A percentile compares a stretch with the other conserved stretches of the same genome.
These are phyloP conservation scores for Coemansia sp. DNA, from an alignment of 192 early-diverging fungal species.

Conservation along the genomic window DNA sequence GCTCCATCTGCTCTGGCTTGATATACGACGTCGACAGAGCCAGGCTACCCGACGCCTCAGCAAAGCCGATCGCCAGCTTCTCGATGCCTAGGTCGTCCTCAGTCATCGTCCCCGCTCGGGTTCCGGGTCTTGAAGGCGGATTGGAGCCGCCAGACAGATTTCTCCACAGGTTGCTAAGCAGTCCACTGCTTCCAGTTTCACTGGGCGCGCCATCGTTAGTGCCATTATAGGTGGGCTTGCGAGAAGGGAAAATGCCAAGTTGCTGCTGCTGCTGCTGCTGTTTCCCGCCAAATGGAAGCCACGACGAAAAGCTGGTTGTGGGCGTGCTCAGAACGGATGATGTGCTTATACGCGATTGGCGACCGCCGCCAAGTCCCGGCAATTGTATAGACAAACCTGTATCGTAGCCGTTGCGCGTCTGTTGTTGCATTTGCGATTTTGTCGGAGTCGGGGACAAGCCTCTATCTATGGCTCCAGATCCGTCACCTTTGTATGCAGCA, in stretches of 20 bases:
- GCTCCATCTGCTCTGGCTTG: conserved; percentile 47
- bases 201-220: conserved; percentile 17
- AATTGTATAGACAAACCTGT: neutral
- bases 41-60: conserved; percentile 43
- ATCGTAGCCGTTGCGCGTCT: conserved; percentile 4
- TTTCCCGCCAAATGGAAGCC: conserved; percentile 34
- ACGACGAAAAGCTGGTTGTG: conserved; percentile 33
- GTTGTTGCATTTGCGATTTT: neutral
- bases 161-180: conserved; percentile 49
- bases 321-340: conserved; percentile 44
- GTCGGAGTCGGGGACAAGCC: neutral
- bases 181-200: conserved; percentile 44
- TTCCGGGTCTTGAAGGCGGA: no score
- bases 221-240: conserved; percentile 10
- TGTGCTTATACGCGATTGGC: conserved; percentile 29
- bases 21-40: conserved; percentile 35
- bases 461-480: neutral
- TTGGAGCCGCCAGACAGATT: conserved; percentile 41
- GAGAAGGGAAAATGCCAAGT: conserved; percentile 1
- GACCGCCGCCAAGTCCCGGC: neutral
- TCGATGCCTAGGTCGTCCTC: conserved; percentile 28
- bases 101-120: no score
- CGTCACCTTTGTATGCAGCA: conserved; percentile 3
- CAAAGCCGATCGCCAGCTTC: conserved; percentile 47
- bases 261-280: conserved; percentile 18